Evolutionary conservation across 768 basidiomycete genomes (phyloP).

Genomic region (Lanmaoa pseudosensibilis): DNA sequence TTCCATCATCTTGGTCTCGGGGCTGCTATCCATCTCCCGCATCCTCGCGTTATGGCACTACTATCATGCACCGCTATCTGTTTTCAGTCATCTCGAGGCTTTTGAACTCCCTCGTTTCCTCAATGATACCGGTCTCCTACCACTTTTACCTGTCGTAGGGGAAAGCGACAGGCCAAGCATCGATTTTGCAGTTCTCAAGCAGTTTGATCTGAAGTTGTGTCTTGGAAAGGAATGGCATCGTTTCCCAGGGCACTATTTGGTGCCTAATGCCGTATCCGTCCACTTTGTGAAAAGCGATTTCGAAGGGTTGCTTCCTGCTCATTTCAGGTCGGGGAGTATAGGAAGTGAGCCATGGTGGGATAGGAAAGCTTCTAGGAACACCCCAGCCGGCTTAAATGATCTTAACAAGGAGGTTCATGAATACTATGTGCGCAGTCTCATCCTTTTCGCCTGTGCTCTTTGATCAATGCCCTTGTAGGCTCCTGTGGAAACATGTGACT

Average conservation of each 20-base stretch:
- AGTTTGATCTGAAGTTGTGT: conserved; percentile 77
- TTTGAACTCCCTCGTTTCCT: conserved; percentile 81
- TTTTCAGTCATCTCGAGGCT: conserved; percentile 69
- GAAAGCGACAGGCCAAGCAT: conserved; percentile 50
- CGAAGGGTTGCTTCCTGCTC: conserved; percentile 81
- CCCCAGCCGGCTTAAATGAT: conserved; percentile 79
- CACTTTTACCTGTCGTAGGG: conserved; percentile 44
- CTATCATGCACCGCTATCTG: conserved; percentile 84
- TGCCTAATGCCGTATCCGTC: conserved; percentile 81
- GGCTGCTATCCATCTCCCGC: conserved; percentile 74
- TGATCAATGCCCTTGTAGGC: conserved; percentile 46
- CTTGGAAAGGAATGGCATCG: conserved; percentile 95
- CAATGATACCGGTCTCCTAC: conserved; percentile 65
- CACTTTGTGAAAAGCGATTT: conserved; percentile 92
- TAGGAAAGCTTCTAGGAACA: conserved; percentile 57
- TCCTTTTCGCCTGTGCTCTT: not conserved
- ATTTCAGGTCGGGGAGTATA: conserved; percentile 51
- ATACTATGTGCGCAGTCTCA: conserved; percentile 64
- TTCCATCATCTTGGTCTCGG: conserved; percentile 61
- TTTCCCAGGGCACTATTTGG: conserved; percentile 86
- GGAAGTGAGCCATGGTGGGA: conserved; percentile 32
- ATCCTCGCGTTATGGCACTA: conserved; percentile 82
- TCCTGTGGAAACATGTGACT: conserved; percentile 73
- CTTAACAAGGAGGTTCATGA: conserved; percentile 76
- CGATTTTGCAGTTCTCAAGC: conserved; percentile 65